Base-by-base conservation (phyloP, 495 filamentous ascomycete species). In the Chaetomium fimeti region DNA sequence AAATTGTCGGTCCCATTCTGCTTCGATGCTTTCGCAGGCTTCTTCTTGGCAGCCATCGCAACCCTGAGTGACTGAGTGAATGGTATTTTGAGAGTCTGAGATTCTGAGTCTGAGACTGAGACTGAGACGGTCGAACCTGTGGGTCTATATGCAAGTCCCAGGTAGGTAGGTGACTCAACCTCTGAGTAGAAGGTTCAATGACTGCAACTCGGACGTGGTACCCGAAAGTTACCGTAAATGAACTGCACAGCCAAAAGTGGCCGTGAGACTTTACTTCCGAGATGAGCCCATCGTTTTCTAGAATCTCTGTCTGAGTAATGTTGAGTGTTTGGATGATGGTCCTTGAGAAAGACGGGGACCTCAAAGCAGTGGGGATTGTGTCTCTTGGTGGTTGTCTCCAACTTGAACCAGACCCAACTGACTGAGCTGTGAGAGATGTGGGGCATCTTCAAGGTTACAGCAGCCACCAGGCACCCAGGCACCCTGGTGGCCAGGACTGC, bases 41-140 rank as follows among this genome's bases (percentile, higher is more conserved):
- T 75, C 69, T 78, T 82, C 71, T 80, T 79, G 74, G 78, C 74
- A 65, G 79, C 77, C 80, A 82, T 82, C 45, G 67, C 72, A 27
- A 18, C 2, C 22, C 15, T 45, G 28, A 29, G 52, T 27, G 20
- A 52, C 8, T 36, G 32, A 36, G 32, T 6, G 3, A 36, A 11
- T 36, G 32, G 12, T 9, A 6, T 11, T 36, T 9, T 36, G 32
- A 36, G 52, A n/a, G 25, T n/a, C 20, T 15, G 58, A 32, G 25
- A 43, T 11, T 38, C 20, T 5, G 52, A 25, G 27, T 25, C 20
- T 15, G 60, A 29, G n/a, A 51, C 20, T 11, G 42, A 27, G 42
- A 42, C 20, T 15, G 60, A 32, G 29, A 43, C 49, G 52, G 47
- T 61, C 24, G 51, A 53, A 51, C 12, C 24, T 42, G 28, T 22